phyloP scores from a whole-genome alignment of 2,329 filamentous ascomycete genomes.

The Trichoderma semiorbis region DNA sequence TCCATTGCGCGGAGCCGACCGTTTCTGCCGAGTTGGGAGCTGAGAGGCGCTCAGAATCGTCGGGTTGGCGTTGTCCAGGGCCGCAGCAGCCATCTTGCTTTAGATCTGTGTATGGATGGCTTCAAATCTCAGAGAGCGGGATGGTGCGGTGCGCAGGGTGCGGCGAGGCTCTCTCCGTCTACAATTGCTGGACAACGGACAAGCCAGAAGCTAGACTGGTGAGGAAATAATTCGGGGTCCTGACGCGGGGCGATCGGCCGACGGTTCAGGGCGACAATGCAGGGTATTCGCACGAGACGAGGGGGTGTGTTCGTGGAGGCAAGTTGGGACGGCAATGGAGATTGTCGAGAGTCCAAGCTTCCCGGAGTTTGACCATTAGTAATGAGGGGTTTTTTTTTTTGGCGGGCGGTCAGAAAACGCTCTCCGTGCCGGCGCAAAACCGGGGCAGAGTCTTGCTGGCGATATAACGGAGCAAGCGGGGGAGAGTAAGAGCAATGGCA shows the following conservation, averaged over 20 bases:
- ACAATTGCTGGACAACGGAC: background rate
- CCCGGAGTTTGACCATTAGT: background rate
- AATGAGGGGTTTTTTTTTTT: background rate
- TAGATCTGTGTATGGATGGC: background rate
- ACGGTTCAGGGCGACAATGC: background rate
- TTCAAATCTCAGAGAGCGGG: background rate
- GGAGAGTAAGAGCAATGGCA: background rate
- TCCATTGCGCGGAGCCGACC: slow-evolving; percentile 44
- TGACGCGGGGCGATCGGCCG: slow-evolving; percentile 10
- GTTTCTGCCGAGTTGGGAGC: slow-evolving; percentile 71
- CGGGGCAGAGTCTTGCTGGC: background rate
- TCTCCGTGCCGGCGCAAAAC: background rate
- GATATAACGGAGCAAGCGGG: background rate
- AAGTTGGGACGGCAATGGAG: slow-evolving; percentile 3
- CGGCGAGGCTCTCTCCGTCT: background rate
- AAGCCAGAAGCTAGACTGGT: background rate
- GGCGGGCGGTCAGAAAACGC: background rate
- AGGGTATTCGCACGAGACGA: slow-evolving; percentile 1
- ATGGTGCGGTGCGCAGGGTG: background rate
- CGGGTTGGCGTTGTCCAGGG: slow-evolving; percentile 78
- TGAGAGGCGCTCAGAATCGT: slow-evolving; percentile 86
- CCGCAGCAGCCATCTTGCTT: slow-evolving; percentile 26
- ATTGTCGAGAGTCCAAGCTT: slow-evolving; percentile 9
- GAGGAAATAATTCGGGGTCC: slow-evolving; percentile 9
- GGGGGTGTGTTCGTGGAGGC: slow-evolving; percentile 5